Evolutionary conservation across 1,284 basidiomycete genomes (phyloP), one percentile per base, ranked within the genome.

Genomic region (Thecaphora thlaspeos): DNA sequence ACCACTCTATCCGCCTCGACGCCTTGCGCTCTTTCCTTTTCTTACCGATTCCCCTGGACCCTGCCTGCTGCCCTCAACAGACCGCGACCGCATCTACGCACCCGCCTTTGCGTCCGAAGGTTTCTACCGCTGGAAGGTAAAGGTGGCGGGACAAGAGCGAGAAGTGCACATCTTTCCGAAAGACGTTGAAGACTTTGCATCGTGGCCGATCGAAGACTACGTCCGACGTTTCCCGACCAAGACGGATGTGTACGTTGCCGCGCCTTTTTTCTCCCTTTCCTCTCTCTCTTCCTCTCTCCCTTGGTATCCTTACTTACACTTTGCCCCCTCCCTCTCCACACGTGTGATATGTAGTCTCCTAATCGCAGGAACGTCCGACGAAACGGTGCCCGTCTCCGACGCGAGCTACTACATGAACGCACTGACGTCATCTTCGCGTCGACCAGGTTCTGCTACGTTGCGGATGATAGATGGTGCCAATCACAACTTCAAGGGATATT

Each of bases 381-480:
- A 62, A 39, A 53, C 58, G 2, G 71, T 73, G 2, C 71, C 71
- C 1, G 54, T 48, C 2, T 44, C 52, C 2, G 71, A 73, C 42
- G 61, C 61, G 2, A 46, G 47, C 2, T 46, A 40, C 19, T 70
- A 70, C 44, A 26, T 51, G 22, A 71, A 73, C 38, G 59, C 55
- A 2, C 42, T 73, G 3, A 50, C 43, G n/a, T 46, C 52, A 1
- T 44, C 52, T 7, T 42, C 40, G 17, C 19, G 61, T 0, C 39
- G 68, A 4, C 55, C 66, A 3, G 69, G 69, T 0, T 60, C 55
- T 19, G 57, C 55, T 11, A 34, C 45, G 12, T 26, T 72, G 19
- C 57, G 59, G 30, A 42, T 73, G 10, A 61, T 73, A 39, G 64
- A 70, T 9, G 55, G 61, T 38, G 67, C 69, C 3, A 65, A 70